Conservation (phyloP, 2,329 filamentous ascomycete genomes). For the Fusarium agapanthi region DNA sequence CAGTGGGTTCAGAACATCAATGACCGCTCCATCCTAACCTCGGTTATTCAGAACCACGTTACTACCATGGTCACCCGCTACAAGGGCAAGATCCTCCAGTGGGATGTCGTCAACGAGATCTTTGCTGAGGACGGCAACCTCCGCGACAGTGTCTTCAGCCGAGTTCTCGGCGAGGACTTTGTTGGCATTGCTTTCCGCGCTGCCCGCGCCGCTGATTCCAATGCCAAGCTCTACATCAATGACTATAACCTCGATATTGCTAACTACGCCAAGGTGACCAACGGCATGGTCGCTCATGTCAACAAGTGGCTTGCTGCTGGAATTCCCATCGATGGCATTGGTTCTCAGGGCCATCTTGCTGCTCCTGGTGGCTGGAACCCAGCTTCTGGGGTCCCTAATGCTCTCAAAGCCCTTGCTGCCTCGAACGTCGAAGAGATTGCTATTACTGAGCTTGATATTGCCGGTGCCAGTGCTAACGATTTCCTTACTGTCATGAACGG, state of each 20-base stretch:
- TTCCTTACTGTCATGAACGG: conserved; percentile 67
- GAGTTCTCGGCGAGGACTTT: conserved; percentile 75
- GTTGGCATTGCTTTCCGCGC: conserved; percentile 75
- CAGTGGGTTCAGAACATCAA: conserved; percentile 66
- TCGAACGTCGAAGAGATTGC: conserved; percentile 66
- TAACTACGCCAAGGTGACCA: conserved; percentile 65
- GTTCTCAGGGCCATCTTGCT: conserved; percentile 65
- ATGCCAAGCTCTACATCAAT: conserved; percentile 79
- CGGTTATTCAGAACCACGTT: conserved; percentile 68
- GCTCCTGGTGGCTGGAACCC: conserved; percentile 49
- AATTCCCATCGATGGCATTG: conserved; percentile 59
- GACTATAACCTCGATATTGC: conserved; percentile 74
- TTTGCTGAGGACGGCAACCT: conserved; percentile 69
- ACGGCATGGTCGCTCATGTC: conserved; percentile 65
- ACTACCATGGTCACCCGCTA: conserved; percentile 65
- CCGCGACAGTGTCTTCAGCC: conserved; percentile 70
- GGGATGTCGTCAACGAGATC: conserved; percentile 72
- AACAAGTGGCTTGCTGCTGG: conserved; percentile 70
- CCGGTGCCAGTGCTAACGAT: conserved; percentile 61
- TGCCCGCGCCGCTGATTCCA: conserved; percentile 71
- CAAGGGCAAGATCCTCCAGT: conserved; percentile 66
- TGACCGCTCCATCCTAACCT: conserved; percentile 60
- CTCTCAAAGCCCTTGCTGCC: conserved; percentile 62
- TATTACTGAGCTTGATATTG: conserved; percentile 75
- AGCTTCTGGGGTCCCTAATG: conserved; percentile 59